Conservation (phyloP, 805 yeast genomes). For the Myxozyma melibiosi region DNA sequence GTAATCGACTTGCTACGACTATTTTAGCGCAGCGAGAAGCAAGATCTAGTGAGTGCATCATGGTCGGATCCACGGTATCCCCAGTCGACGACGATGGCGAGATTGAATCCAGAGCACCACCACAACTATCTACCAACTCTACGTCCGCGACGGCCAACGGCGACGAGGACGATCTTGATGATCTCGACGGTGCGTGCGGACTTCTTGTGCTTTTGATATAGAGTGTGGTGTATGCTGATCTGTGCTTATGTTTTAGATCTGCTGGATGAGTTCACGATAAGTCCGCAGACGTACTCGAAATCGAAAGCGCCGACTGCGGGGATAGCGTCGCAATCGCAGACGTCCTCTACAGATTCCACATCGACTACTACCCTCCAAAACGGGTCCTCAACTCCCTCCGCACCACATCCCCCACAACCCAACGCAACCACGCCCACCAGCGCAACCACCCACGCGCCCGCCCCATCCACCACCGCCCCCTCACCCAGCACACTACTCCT, state of each 20-base stretch:
- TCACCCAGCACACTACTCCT: neutral
- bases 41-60: too few relatives aligned
- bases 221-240: neutral
- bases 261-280: slow-evolving; percentile 67
- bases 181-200: slow-evolving; percentile 53
- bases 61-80: too few relatives aligned
- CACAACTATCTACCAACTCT: too few relatives aligned
- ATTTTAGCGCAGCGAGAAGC: too few relatives aligned
- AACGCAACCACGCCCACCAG: too few relatives aligned
- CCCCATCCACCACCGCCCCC: neutral
- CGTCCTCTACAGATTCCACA: neutral
- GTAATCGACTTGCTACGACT: too few relatives aligned
- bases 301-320: neutral
- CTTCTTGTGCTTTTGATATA: neutral
- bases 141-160: neutral
- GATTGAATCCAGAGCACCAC: neutral
- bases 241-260: slow-evolving; percentile 54
- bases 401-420: too few relatives aligned
- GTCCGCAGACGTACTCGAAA: neutral
- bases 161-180: slow-evolving; percentile 60
- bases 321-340: neutral
- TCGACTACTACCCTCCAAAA: neutral
- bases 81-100: neutral
- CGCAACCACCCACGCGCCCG: too few relatives aligned
- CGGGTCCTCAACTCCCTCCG: neutral